A percentile compares a stretch with the other conserved stretches of the same genome.
Conservation (phyloP, 768 basidiomycete species). For the Tulasnella sp. region DNA sequence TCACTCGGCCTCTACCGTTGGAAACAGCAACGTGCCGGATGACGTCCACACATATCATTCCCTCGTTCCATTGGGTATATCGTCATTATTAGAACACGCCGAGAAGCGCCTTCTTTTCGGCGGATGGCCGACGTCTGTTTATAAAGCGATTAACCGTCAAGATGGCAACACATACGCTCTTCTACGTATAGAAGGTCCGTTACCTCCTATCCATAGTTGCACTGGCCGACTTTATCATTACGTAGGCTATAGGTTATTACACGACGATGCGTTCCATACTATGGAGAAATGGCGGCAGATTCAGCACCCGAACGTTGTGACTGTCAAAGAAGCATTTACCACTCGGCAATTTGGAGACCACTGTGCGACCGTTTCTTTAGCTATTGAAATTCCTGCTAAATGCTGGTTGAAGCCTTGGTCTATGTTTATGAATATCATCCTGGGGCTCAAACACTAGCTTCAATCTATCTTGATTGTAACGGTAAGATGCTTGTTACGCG, state of each 20-base stretch:
- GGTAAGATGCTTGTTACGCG: slow-evolving; percentile 33
- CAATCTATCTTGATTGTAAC: slow-evolving; percentile 24
- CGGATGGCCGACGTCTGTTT: slow-evolving; percentile 76
- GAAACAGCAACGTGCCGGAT: slow-evolving; percentile 47
- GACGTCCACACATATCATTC: slow-evolving; percentile 87
- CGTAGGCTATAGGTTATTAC: slow-evolving; percentile 69
- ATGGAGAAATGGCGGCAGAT: slow-evolving; percentile 81
- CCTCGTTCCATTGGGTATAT: slow-evolving; percentile 74
- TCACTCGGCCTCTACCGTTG: slow-evolving; percentile 28
- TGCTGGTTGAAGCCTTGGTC: slow-evolving; percentile 52
- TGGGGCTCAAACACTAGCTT: slow-evolving; percentile 56
- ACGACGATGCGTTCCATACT: slow-evolving; percentile 65
- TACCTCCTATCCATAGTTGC: background rate
- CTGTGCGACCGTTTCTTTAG: slow-evolving; percentile 41
- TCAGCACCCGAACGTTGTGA: slow-evolving; percentile 73
- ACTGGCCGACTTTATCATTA: background rate
- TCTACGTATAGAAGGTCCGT: slow-evolving; percentile 76
- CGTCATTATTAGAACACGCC: slow-evolving; percentile 28
- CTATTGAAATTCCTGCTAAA: slow-evolving; percentile 7
- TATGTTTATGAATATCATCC: slow-evolving; percentile 87
- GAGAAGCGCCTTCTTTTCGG: slow-evolving; percentile 64
- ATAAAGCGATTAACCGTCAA: slow-evolving; percentile 60
- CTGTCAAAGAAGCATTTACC: slow-evolving; percentile 86
- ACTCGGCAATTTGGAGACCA: slow-evolving; percentile 84
- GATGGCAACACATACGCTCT: slow-evolving; percentile 72